phyloP scores from a whole-genome alignment of 176 grass and related monocot genomes.

The Saccharum officinarum region DNA sequence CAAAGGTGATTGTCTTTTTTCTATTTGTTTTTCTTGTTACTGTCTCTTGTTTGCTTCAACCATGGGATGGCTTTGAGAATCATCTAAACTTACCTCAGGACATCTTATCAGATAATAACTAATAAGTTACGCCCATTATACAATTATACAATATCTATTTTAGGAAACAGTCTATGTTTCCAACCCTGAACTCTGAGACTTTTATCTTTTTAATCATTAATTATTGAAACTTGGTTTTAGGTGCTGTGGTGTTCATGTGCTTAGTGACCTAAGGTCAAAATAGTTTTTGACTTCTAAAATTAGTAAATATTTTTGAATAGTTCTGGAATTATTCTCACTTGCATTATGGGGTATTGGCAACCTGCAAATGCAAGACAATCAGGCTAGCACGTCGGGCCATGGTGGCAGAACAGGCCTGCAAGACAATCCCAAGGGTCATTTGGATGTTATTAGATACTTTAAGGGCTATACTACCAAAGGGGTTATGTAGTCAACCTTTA shows the following conservation, averaged over 20 bases:
- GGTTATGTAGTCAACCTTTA: no score
- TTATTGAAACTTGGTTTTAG: background rate
- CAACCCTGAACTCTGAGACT: background rate
- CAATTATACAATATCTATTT: background rate
- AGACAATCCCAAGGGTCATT: background rate
- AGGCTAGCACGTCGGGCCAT: background rate
- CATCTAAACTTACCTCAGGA: slow-evolving; percentile 6
- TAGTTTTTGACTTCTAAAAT: background rate
- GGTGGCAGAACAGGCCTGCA: background rate
- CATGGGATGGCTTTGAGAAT: background rate
- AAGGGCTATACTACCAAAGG: no score
- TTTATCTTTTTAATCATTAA: background rate
- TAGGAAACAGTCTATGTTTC: background rate
- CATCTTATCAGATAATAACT: background rate
- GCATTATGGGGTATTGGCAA: background rate
- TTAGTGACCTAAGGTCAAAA: background rate
- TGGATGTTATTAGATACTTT: background rate
- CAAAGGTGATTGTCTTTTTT: slow-evolving; percentile 47
- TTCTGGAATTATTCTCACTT: background rate
- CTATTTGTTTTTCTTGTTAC: background rate
- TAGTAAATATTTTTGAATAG: background rate
- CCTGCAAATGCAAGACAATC: background rate
- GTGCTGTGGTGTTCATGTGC: background rate
- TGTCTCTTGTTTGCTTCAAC: slow-evolving; percentile 12
- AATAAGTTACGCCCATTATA: slow-evolving; percentile 15